Base-by-base conservation (phyloP, 2,329 filamentous ascomycete species). In the Phoma sp. region DNA sequence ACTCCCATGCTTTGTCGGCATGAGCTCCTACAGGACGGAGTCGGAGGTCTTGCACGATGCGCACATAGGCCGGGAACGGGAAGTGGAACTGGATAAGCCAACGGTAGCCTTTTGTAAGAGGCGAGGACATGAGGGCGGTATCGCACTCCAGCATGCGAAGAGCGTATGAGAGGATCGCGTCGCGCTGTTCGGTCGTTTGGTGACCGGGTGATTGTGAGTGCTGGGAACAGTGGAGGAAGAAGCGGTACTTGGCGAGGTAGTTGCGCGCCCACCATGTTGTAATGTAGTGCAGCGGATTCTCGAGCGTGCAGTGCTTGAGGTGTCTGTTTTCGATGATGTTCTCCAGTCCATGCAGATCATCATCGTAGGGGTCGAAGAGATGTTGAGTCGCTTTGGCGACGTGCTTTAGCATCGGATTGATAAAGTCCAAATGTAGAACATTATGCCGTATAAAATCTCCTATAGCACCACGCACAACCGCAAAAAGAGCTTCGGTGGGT, bases 401-500 rank as follows among this genome's bases (percentile, higher is more conserved):
- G 3, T 77, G 67, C 8, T 73, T 72, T 24, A 82, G 69, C 13
- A 68, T 60, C 0, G 81, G 81, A 54, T 73, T 78, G 32, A 71
- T 75, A 55, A 80, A 82, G 55, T 82, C 77, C 12, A 84, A 74
- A 51, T 83, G 74, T 38, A 78, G 71, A 3, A 76, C 62, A 2
- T 69, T 71, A 17, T 78, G 73, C 2, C 75, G 70, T 15, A 76
- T 70, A 2, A 74, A 77, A 43, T 78, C 74, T 0, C 76, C 76
- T 0, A 82, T 74, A 33, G 83, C 78, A 56, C 80, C 79, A 13
- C 78, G 77, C 25, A 83, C 77, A 0, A 85, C 70, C 3, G 74
- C 74, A 54, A 84, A 80, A 0, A 83, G 78, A 73, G 85, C 82
- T 40, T 83, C 79, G 0, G 84, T 86, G 61, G 80, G 82, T 15